Conservation (phyloP, 345 rosid species). For the Arabidopsis suecica region DNA sequence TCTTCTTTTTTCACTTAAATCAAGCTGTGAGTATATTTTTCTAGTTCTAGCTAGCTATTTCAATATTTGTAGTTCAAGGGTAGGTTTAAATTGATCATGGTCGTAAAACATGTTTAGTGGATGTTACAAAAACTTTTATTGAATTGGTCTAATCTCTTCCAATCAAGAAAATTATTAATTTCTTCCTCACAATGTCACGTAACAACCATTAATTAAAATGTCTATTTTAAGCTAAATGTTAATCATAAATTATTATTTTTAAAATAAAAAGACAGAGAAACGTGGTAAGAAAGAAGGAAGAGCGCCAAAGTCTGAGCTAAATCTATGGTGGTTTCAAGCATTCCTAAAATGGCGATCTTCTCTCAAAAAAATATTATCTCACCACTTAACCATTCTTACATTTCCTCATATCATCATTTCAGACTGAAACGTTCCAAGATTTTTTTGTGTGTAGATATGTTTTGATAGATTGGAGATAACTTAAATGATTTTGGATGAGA, state of each 20-base stretch:
- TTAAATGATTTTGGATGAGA: slow-evolving; percentile 51
- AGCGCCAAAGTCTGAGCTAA: slow-evolving; percentile 68
- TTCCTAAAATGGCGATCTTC: slow-evolving; percentile 46
- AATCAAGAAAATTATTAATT: neutral
- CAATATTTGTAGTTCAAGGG: neutral
- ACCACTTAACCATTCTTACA: slow-evolving; percentile 34
- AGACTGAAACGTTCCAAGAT: neutral
- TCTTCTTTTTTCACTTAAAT: neutral
- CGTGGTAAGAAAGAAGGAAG: slow-evolving; percentile 54
- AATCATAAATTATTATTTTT: neutral
- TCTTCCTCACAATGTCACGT: slow-evolving; percentile 18
- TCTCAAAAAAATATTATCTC: slow-evolving; percentile 35
- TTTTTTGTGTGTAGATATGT: neutral
- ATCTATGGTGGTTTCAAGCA: slow-evolving; percentile 53
- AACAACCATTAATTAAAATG: slow-evolving; percentile 26
- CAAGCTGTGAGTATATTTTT: slow-evolving; percentile 4
- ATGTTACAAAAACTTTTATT: slow-evolving; percentile 13
- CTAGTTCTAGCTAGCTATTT: slow-evolving; percentile 8
- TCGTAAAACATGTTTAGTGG: slow-evolving; percentile 1
- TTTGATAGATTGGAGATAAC: slow-evolving; percentile 27
- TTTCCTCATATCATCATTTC: slow-evolving; percentile 29
- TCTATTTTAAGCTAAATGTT: slow-evolving; percentile 39
- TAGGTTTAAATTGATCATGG: neutral
- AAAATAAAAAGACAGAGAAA: slow-evolving; percentile 36
- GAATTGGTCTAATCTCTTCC: slow-evolving; percentile 26